Evolutionary conservation across 345 rosid species (phyloP), one percentile per base, ranked within the genome.

Genomic region (Cardiospermum halicacabum): DNA sequence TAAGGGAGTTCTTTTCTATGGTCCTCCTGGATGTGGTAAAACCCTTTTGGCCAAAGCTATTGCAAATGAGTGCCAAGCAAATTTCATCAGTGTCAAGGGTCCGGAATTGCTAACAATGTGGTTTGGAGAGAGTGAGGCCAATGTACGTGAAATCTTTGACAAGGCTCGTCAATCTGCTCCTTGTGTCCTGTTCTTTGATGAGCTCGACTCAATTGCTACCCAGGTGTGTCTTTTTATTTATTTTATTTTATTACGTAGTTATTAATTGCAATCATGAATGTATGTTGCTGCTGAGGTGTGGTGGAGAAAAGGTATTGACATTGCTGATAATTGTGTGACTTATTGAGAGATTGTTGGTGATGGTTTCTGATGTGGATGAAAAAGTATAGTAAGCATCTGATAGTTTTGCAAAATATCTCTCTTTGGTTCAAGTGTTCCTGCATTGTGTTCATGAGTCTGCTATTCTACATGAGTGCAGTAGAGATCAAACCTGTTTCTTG

Each of bases 41-140:
- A 92, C 98, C n/a, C 96, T 92, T 68, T 73, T 92, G 43, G 98
- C 98, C 56, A 92, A 92, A 78, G 98, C 97, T 65, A 92, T 92
- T 68, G 98, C 97, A 30, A 92, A 92, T 64, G 97, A 92, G 67
- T 92, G 98, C 62, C 98, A 92, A 72, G 97, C 98, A 18, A 92
- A 92, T 78, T 89, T 92, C 82, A 92, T 92, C 67, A 92, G 98
- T 55, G 70, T 92, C 75, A 92, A 92, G 76, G 98, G 98, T 60
- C 98, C 98, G 0, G 98, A 92, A 72, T 79, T 92, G 72, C 97
- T 92, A 15, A 92, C 97, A 4, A 92, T 92, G 98, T 92, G 98
- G 98, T 92, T 92, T 67, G 97, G 97, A 50, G 96, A 92, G 75
- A 92, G 97, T 65, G 98, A 92, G 63, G 98, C 98, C 31, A 92